These are phyloP conservation scores for Saccharomycopsis fibuligera DNA, from an alignment of 805 yeast species.

Conservation along the genomic window DNA sequence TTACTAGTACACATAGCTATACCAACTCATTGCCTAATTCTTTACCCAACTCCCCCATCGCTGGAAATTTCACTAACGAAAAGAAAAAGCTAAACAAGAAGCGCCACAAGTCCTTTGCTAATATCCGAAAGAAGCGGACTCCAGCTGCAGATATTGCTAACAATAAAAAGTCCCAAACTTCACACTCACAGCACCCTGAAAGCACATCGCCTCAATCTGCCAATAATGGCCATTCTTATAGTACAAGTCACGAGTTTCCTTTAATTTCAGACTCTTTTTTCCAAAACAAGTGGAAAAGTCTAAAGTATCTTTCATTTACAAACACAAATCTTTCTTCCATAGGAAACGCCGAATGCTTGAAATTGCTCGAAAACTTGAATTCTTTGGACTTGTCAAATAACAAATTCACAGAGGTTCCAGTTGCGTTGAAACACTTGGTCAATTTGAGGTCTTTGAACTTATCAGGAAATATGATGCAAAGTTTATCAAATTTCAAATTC, in stretches of 20 bases:
- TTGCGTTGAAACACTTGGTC: conserved; percentile 43
- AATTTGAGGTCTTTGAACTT: conserved; percentile 47
- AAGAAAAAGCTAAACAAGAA: conserved; percentile 19
- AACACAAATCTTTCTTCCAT: conserved; percentile 34
- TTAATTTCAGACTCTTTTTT: conserved; percentile 12
- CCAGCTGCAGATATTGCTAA: not conserved
- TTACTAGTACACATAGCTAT: not conserved
- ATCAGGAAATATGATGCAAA: conserved; percentile 37
- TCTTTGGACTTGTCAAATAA: conserved; percentile 53
- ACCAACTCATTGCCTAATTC: conserved; percentile 7
- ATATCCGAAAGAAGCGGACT: conserved; percentile 14
- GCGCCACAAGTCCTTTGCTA: conserved; percentile 19
- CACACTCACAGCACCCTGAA: too few species aligned
- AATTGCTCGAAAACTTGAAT: conserved; percentile 29
- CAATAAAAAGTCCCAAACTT: not conserved
- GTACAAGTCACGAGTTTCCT: not conserved
- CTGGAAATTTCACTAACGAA: conserved; percentile 6
- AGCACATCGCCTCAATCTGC: not conserved
- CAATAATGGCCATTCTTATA: not conserved
- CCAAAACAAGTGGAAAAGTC: conserved; percentile 30
- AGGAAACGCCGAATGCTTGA: conserved; percentile 27
- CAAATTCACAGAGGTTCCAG: conserved; percentile 42
- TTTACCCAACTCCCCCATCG: conserved; percentile 9
- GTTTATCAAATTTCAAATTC: conserved; percentile 31
- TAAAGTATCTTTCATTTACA: conserved; percentile 36